A percentile compares a stretch with the other conserved stretches of the same genome.
phyloP scores from a whole-genome alignment of 2,329 filamentous ascomycete species.

The Monilinia fructicola region DNA sequence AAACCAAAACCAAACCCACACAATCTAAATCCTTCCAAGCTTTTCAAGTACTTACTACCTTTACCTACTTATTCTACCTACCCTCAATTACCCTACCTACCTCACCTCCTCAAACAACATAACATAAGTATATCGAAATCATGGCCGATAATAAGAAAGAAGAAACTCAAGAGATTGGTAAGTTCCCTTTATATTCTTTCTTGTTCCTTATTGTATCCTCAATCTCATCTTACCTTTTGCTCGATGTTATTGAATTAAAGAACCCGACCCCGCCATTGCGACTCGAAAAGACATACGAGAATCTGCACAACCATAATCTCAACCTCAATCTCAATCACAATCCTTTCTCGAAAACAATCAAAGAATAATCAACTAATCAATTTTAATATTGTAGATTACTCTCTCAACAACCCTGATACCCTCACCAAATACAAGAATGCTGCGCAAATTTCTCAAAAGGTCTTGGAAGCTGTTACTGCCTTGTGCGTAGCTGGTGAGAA shows the following conservation, averaged over 20 bases:
- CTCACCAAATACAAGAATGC: slow-evolving; percentile 99
- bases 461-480: slow-evolving; percentile 78
- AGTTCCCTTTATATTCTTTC: slow-evolving; percentile 37
- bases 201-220: background rate
- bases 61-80: background rate
- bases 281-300: slow-evolving; percentile 20
- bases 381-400: slow-evolving; percentile 62
- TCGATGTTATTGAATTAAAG: slow-evolving; percentile 25
- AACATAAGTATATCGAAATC: slow-evolving; percentile 28
- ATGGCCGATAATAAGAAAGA: slow-evolving; percentile 48
- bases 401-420: slow-evolving; percentile 87
- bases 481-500: slow-evolving; percentile 81
- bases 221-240: slow-evolving; percentile 31
- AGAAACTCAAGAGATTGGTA: slow-evolving; percentile 43
- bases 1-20: background rate
- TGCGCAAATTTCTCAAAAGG: slow-evolving; percentile 91
- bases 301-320: slow-evolving; percentile 10
- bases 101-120: background rate
- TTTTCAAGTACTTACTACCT: background rate
- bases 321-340: no score
- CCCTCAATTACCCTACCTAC: background rate
- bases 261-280: slow-evolving; percentile 39
- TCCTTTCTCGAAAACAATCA: background rate
- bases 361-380: background rate
- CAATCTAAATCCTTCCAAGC: no score